Conservation (phyloP, 1,139 yeast species). For the Geotrichum restrictum region DNA sequence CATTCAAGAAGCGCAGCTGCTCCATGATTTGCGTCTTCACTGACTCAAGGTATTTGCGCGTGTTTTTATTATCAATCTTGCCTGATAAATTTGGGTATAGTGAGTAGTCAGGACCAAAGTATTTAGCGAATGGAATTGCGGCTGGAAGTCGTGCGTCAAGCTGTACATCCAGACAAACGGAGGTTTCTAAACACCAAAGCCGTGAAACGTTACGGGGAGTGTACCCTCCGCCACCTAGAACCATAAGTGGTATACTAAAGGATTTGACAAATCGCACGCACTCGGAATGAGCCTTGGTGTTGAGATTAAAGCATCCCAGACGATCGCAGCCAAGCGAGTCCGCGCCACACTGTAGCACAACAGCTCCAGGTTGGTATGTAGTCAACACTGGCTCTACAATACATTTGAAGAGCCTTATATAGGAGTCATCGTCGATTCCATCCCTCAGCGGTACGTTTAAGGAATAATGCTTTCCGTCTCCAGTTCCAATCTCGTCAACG, state of each 20-base stretch:
- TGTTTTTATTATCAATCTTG: conserved; percentile 79
- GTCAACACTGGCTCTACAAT: conserved; percentile 83
- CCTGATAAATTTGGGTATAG: conserved; percentile 89
- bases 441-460: conserved; percentile 91
- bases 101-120: conserved; percentile 90
- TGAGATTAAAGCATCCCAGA: conserved; percentile 86
- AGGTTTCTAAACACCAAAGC: conserved; percentile 93
- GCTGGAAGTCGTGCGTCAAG: conserved; percentile 74
- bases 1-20: conserved; percentile 73
- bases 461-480: conserved; percentile 79
- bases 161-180: conserved; percentile 74
- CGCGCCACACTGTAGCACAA: conserved; percentile 96
- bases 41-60: conserved; percentile 77
- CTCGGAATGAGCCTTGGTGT: conserved; percentile 90
- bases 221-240: conserved; percentile 96
- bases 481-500: conserved; percentile 79
- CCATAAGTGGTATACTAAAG: conserved; percentile 84
- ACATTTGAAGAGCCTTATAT: conserved; percentile 70
- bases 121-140: conserved; percentile 72
- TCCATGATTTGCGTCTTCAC: conserved; percentile 74
- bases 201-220: conserved; percentile 94
- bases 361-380: conserved; percentile 82
- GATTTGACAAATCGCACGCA: conserved; percentile 84
- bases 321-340: conserved; percentile 93
- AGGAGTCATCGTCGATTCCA: conserved; percentile 93